Base-by-base conservation (phyloP, 306 rosid genomes). In the Comarum palustre region DNA sequence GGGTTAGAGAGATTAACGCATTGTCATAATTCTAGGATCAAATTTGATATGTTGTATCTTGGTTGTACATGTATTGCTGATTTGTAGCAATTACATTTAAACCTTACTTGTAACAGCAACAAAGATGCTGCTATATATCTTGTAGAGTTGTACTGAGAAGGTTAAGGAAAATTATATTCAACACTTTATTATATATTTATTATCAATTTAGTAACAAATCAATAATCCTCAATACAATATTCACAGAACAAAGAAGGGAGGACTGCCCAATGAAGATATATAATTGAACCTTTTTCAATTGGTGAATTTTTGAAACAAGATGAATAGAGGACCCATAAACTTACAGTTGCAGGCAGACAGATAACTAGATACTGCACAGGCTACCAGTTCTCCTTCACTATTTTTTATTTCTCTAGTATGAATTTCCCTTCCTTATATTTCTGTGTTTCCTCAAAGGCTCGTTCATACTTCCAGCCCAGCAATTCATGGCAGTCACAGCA, bases 381-480 rank as follows among this genome's bases (percentile, higher is more conserved):
- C 83, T 79, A 82, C 86, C 86, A 82, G 73, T 79, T 75, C 61
- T 82, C 86, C 81, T 72, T 62, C 59, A 75, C 86, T 67, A 82
- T 82, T 63, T 76, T 82, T 16, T 81, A 82, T 73, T 82, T 82
- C 81, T 82, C 86, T 5, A 82, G 78, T 16, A 82, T 78, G 80
- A 78, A 75, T 67, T 82, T 82, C 48, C 86, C 83, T 78, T 82
- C 86, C 74, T 82, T 82, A 76, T 82, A 82, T 55, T 79, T 82
- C 70, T 82, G 86, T 2, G 83, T 71, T 68, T 82, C 81, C 72
- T 79, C 83, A 2, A 75, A 82, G 51, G 86, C 83, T 45, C 81
- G 75, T 72, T 82, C 83, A 38, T 82, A 82, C 76, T 82, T 82
- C 86, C 86, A 82, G 63, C 86, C 86, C 22, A 82, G 83, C 68